Conservation (phyloP, 2,329 filamentous ascomycete genomes). For the Raffaelea arxii region DNA sequence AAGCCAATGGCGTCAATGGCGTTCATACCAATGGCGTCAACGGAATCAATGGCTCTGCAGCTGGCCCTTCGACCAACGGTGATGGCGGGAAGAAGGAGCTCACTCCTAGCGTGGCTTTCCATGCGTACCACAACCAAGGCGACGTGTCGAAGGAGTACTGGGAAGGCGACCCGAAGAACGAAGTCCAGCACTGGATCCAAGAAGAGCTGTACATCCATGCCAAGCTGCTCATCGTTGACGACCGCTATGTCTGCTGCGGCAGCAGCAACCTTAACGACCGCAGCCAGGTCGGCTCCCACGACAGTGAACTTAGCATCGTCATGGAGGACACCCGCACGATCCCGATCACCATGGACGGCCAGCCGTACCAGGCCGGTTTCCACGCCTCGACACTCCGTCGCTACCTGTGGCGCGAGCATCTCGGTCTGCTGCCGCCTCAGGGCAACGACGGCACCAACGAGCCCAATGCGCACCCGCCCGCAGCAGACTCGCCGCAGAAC, state of each 20-base stretch:
- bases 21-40: neutral
- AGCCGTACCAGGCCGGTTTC: slow-evolving; percentile 60
- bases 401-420: slow-evolving; percentile 83
- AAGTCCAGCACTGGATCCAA: slow-evolving; percentile 83
- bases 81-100: slow-evolving; percentile 22
- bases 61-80: neutral
- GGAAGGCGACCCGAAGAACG: slow-evolving; percentile 64
- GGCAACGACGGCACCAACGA: slow-evolving; percentile 56
- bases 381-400: slow-evolving; percentile 76
- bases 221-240: slow-evolving; percentile 84
- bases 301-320: slow-evolving; percentile 83
- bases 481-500: slow-evolving; percentile 56
- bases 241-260: slow-evolving; percentile 74
- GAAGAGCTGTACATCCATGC: slow-evolving; percentile 94
- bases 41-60: neutral
- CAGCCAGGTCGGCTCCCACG: slow-evolving; percentile 76
- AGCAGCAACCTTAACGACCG: slow-evolving; percentile 90
- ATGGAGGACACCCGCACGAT: slow-evolving; percentile 73
- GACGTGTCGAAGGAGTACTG: slow-evolving; percentile 60
- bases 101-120: slow-evolving; percentile 54
- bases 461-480: slow-evolving; percentile 66
- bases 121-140: slow-evolving; percentile 64
- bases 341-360: slow-evolving; percentile 66
- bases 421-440: slow-evolving; percentile 73
- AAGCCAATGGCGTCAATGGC: neutral